These are phyloP conservation scores for Botryotinia calthae DNA, from an alignment of 2,329 filamentous ascomycete species.

Conservation along the genomic window DNA sequence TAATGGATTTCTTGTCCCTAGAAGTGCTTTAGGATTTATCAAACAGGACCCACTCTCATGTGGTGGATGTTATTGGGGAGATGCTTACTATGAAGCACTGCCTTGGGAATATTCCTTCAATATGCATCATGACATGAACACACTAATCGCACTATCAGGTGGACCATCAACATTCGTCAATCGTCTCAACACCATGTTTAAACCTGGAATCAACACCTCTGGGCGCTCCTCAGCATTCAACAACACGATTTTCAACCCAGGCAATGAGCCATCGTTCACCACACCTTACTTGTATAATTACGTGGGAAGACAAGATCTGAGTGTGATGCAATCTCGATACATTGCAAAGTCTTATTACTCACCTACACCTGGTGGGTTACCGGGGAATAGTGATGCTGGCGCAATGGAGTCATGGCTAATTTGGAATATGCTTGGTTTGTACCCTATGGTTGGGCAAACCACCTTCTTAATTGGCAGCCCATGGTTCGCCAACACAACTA, in stretches of 20 bases:
- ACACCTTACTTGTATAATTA: conserved; percentile 70
- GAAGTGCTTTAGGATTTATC: conserved; percentile 47
- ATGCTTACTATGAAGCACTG: conserved; percentile 50
- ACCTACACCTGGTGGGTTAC: conserved; percentile 54
- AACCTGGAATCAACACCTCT: conserved; percentile 41
- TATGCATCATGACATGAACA: conserved; percentile 55
- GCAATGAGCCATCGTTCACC: conserved; percentile 48
- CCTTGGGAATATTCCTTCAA: conserved; percentile 55
- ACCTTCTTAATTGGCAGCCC: conserved; percentile 64
- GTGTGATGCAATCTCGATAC: conserved; percentile 56
- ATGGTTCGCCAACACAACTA: conserved; percentile 59
- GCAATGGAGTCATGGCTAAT: conserved; percentile 70
- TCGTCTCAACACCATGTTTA: conserved; percentile 52
- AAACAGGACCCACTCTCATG: conserved; percentile 48
- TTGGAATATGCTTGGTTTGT: conserved; percentile 68
- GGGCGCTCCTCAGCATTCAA: conserved; percentile 13
- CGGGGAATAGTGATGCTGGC: conserved; percentile 69
- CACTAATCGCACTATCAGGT: conserved; percentile 47
- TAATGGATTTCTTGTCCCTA: conserved; percentile 64
- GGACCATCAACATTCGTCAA: conserved; percentile 48
- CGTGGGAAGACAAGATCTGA: conserved; percentile 59
- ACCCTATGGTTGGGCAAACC: conserved; percentile 66
- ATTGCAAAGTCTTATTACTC: conserved; percentile 60
- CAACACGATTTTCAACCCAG: conserved; percentile 55
- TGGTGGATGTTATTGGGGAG: conserved; percentile 54